Percentiles rank a stretch among this genome's conserved stretches.
phyloP scores from a whole-genome alignment of 208 protist species.

The Trypanosoma scelopori region DNA sequence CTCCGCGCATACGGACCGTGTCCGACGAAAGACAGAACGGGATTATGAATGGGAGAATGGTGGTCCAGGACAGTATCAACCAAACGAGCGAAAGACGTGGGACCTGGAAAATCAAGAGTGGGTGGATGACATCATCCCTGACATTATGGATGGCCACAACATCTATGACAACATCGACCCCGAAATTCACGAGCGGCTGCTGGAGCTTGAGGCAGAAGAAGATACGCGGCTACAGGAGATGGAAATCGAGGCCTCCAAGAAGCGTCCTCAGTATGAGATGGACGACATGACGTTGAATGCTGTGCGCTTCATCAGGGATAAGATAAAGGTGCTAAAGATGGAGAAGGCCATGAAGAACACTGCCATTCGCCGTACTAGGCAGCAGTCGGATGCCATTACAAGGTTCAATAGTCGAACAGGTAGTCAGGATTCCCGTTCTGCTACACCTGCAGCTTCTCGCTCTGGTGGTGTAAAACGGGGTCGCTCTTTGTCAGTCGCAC shows the following conservation, averaged over 20 bases:
- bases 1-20: constrained; percentile 31
- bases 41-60: constrained; percentile 93
- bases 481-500: constrained; percentile 78
- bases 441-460: constrained; percentile 30
- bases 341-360: constrained; percentile 90
- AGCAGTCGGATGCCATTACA: constrained; percentile 75
- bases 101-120: constrained; percentile 95
- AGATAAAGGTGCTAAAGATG: constrained; percentile 89
- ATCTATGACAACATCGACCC: constrained; percentile 99
- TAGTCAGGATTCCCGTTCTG: constrained; percentile 55
- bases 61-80: constrained; percentile 92
- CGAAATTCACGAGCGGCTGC: constrained; percentile 95
- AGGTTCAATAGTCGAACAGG: constrained; percentile 89
- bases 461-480: constrained; percentile 49
- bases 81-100: constrained; percentile 89
- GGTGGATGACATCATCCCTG: constrained; percentile 98
- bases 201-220: constrained; percentile 94
- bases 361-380: constrained; percentile 75
- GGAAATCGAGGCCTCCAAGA: constrained; percentile 92
- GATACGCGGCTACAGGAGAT: constrained; percentile 89
- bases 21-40: constrained; percentile 86
- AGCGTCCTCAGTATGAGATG: constrained; percentile 53
- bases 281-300: constrained; percentile 73
- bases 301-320: constrained; percentile 89
- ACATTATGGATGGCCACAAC: constrained; percentile 99